These are phyloP conservation scores for Didymella glomerata DNA, from an alignment of 2,329 filamentous ascomycete species.

Conservation along the genomic window DNA sequence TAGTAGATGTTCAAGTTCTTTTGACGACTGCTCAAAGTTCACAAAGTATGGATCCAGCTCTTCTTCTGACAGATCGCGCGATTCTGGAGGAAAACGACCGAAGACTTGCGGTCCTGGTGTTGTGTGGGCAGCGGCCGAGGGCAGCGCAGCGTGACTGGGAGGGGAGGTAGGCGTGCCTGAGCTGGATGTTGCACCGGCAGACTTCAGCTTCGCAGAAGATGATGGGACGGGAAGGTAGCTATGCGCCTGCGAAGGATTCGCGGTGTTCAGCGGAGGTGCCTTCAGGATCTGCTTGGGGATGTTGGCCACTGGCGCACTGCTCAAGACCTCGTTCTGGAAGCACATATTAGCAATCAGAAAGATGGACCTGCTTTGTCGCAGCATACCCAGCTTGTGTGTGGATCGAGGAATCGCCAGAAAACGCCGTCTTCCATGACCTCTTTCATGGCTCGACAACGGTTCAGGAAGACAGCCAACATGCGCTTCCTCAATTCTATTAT, in stretches of 20 bases:
- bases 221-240: constrained; percentile 87
- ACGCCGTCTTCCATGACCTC: constrained; percentile 91
- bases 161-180: constrained; percentile 66
- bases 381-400: constrained; percentile 96
- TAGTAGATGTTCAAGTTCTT: constrained; percentile 86
- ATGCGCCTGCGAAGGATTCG: constrained; percentile 90
- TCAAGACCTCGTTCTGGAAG: constrained; percentile 87
- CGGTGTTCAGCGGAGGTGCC: constrained; percentile 91
- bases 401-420: constrained; percentile 97
- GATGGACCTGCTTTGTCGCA: not conserved
- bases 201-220: constrained; percentile 83
- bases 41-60: constrained; percentile 97
- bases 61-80: constrained; percentile 79
- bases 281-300: constrained; percentile 95
- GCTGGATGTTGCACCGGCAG: constrained; percentile 53
- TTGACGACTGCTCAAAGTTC: constrained; percentile 88
- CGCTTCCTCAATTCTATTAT: constrained; percentile 97
- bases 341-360: constrained; percentile 6
- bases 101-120: constrained; percentile 71
- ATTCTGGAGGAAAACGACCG: constrained; percentile 82
- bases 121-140: constrained; percentile 65
- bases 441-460: constrained; percentile 91
- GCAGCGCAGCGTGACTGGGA: constrained; percentile 57
- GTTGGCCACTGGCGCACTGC: constrained; percentile 87
- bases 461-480: constrained; percentile 95